These are phyloP conservation scores for Cochliopodium minus DNA, from an alignment of 208 protist species.

Conservation along the genomic window DNA sequence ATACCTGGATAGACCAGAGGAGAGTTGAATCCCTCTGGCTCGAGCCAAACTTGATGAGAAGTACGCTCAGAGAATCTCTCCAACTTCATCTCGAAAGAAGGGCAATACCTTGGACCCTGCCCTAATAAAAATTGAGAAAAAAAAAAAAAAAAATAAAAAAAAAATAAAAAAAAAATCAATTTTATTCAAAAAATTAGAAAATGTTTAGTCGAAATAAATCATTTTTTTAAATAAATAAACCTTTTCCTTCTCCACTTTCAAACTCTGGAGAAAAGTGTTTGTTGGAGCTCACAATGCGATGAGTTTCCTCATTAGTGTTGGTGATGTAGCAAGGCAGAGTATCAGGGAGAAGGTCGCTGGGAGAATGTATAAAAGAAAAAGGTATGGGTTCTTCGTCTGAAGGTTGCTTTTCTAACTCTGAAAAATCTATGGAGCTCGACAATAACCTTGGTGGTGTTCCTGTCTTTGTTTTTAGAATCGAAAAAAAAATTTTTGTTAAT, in stretches of 20 bases:
- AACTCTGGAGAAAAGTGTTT: conserved; percentile 16
- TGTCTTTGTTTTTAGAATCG: no score
- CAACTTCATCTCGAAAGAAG: conserved; percentile 46
- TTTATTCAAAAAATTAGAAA: not conserved
- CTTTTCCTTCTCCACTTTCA: conserved; percentile 14
- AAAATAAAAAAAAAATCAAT: no score
- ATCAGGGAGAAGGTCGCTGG: not conserved
- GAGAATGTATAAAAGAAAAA: conserved; percentile 38
- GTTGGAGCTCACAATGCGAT: conserved; percentile 33
- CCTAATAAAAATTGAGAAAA: no score
- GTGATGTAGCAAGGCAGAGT: conserved; percentile 33
- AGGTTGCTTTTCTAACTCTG: conserved; percentile 23
- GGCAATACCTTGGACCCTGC: conserved; percentile 46
- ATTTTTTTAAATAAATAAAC: conserved; percentile 10
- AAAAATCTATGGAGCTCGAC: conserved; percentile 33
- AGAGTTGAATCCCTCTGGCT: conserved; percentile 42
- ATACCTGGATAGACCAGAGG: no score
- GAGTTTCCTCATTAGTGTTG: conserved; percentile 28
- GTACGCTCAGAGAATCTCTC: conserved; percentile 19
- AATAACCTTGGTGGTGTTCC: conserved; percentile 60
- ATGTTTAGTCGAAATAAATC: conserved; percentile 7
- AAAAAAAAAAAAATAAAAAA: no score
- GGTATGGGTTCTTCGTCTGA: conserved; percentile 34
- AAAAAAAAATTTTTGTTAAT: no score
- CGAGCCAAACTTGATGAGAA: conserved; percentile 44